These are phyloP conservation scores for Salix koriyanagi DNA, from an alignment of 345 rosid genomes.

Conservation along the genomic window DNA sequence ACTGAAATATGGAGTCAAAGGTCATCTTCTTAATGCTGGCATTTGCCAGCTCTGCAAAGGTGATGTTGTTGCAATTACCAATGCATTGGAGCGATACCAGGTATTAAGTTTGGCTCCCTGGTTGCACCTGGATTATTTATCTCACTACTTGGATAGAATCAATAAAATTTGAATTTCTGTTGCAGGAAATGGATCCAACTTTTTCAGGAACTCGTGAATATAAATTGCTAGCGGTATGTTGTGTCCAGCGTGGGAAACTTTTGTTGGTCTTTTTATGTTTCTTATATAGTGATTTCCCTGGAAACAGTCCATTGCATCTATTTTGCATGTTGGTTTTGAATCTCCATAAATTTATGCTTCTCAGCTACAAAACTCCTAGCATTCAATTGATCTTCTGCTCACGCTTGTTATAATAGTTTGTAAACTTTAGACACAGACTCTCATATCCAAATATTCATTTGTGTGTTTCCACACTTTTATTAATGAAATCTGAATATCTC, in stretches of 20 bases:
- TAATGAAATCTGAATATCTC: not conserved
- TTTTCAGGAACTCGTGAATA: constrained; percentile 91
- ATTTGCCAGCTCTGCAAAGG: constrained; percentile 92
- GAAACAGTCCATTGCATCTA: not conserved
- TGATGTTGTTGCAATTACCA: constrained; percentile 76
- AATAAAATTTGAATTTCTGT: constrained; percentile 16
- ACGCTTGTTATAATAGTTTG: not conserved
- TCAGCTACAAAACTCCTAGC: not conserved
- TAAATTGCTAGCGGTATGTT: constrained; percentile 60
- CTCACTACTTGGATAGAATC: not conserved
- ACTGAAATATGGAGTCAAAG: constrained; percentile 95
- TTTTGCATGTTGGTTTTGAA: not conserved
- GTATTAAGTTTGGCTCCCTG: constrained; percentile 33
- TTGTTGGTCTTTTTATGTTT: not conserved
- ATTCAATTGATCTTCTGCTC: not conserved
- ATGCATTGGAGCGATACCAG: constrained; percentile 92
- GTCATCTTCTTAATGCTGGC: constrained; percentile 97
- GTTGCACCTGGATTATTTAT: not conserved
- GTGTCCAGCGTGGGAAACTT: not conserved
- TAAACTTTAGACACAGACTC: not conserved
- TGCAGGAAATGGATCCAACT: constrained; percentile 92
- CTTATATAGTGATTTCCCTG: not conserved
- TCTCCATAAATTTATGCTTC: not conserved
- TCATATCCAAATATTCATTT: not conserved
- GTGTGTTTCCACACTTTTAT: not conserved